Evolutionary conservation across 2,329 filamentous ascomycete genomes (phyloP).

Genomic region (Xylariales sp.): DNA sequence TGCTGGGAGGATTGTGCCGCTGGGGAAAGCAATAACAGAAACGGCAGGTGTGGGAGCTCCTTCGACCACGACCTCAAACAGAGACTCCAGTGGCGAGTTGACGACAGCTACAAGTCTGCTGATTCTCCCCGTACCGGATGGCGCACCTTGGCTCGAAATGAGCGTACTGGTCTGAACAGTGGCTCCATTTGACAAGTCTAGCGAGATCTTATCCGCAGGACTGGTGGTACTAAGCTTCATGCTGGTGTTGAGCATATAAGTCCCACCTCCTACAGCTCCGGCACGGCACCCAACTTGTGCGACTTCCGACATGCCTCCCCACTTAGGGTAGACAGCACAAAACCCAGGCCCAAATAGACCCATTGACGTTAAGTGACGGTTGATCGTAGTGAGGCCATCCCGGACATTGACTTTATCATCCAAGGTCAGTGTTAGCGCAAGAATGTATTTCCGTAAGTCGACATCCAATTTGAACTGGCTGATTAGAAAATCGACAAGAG

Average conservation of each 20-base stretch:
- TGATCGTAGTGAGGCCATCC: constrained; percentile 68
- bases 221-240: constrained; percentile 37
- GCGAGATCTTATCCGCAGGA: constrained; percentile 28
- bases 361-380: constrained; percentile 78
- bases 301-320: constrained; percentile 84
- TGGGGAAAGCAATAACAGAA: constrained; percentile 63
- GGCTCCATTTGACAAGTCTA: constrained; percentile 54
- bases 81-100: constrained; percentile 54
- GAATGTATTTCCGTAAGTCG: constrained; percentile 58
- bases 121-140: constrained; percentile 30
- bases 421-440: constrained; percentile 70
- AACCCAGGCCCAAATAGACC: constrained; percentile 86
- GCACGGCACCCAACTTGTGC: constrained; percentile 89
- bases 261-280: constrained; percentile 81
- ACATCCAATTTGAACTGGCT: constrained; percentile 62
- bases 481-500: constrained; percentile 56
- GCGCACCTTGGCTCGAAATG: constrained; percentile 36
- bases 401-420: constrained; percentile 55
- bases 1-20: constrained; percentile 36
- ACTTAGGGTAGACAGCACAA: constrained; percentile 85
- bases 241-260: constrained; percentile 79
- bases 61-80: constrained; percentile 71
- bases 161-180: constrained; percentile 51
- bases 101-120: constrained; percentile 66
- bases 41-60: constrained; percentile 72